Base-by-base conservation (phyloP, 345 rosid species). In the Moricandia arvensis region DNA sequence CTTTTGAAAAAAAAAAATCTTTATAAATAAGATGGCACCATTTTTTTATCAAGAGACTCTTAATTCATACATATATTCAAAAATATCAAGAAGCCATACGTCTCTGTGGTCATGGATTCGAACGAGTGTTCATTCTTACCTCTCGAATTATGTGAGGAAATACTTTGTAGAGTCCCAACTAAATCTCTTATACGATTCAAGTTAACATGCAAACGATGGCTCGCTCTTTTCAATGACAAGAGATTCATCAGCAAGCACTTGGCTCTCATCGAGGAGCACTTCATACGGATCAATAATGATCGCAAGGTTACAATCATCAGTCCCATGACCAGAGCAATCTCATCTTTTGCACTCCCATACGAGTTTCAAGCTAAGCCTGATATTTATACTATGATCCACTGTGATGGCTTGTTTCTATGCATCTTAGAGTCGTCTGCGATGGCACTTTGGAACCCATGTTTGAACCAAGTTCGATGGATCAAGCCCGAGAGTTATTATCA, bases 171-270 rank as follows among this genome's bases (percentile, higher is more conserved):
- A 0, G 77, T 74, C 41, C 77, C 77, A 55, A 57, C 65, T 0
- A 74, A 65, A 57, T 65, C 65, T 65, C 65, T 74, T 30, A 2
- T 65, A 29, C 58, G 71, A 29, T 57, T 74, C 66, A 38, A 74
- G 77, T 57, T 57, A 65, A 38, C 71, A 8, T 74, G 77, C 71
- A 74, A 65, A 57, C 45, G 47, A 41, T 74, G 71, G 77, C 26
- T 29, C 7, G 4, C 24, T 38, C 77, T 65, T 17, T 65, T 74
- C 15, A 21, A 41, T 0, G 45, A 74, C 65, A 57, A 74, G 58
- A 65, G 77, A 8, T 73, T 73, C 41, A 41, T 65, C 41, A 27
- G 65, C 77, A 65, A 64, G 41, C 77, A 73, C 65, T 65, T 73
- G 27, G 9, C 47, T 73, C 57, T 54, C 38, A 26, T 57, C 17